Evolutionary conservation across 2,329 filamentous ascomycete genomes (phyloP), one percentile per base, ranked within the genome.

Genomic region (Daldinia sp.): DNA sequence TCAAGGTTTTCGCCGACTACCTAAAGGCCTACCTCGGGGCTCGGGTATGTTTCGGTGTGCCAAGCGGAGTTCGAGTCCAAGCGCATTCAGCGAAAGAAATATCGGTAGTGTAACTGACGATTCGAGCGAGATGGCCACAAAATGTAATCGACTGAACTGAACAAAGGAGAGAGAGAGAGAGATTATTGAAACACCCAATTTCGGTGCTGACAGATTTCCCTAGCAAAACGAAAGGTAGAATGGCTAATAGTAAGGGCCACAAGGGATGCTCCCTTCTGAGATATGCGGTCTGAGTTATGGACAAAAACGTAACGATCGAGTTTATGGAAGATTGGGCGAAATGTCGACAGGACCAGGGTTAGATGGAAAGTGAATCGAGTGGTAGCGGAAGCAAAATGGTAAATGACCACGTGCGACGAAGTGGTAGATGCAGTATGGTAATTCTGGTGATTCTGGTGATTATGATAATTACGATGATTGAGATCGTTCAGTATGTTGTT

Each of bases 1-100:
- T 55, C 51, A 20, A 60, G 30, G 35, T 46, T 44, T 10, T 41
- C 30, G 62, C 41, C 61, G 30, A 65, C 57, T 62, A 59, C 46
- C 20, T 48, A 44, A 44, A 41, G 51, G 35, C 42, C 51, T 42
- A 44, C 15, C 54, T 55, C 35, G 10, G 53, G 44, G 42, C 30
- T 64, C 63, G 51, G 18, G 35, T 50, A 33, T 28, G 41, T 42
- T 42, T 56, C 53, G 39, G 50, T 39, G 28, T 20, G 26, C 35
- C 28, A 20, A 50, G 44, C 13, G 26, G 28, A 35, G 44, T 13
- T 30, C 33, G 26, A 44, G 20, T 41, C 23, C 9, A 28, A 56
- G 53, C 33, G 35, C 33, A 26, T 56, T n/a, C 33, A 56, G 53
- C 35, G 33, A 56, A 56, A 28, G 51, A 41, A 42, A 42, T 56